phyloP scores from a whole-genome alignment of 345 rosid species.

The Turnera subulata region DNA sequence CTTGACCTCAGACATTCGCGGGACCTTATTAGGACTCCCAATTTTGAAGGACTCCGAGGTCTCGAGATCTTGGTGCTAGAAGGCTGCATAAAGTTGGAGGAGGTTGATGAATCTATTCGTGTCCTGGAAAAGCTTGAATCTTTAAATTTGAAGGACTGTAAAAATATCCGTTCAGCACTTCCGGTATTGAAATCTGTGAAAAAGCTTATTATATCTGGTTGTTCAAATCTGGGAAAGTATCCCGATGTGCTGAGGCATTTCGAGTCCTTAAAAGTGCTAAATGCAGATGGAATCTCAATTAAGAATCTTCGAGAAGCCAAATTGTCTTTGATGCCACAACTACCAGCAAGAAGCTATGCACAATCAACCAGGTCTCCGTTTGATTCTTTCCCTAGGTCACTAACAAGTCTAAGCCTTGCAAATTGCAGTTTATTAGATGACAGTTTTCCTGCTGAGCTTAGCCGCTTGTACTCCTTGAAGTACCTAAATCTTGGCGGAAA shows the following conservation, averaged over 20 bases:
- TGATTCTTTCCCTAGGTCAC: neutral
- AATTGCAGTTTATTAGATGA: no score
- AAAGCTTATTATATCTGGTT: neutral
- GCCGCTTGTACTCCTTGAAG: no score
- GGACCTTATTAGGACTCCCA: neutral
- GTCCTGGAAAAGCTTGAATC: neutral
- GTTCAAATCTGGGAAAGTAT: neutral
- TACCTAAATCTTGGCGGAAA: neutral
- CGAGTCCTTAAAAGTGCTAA: no score
- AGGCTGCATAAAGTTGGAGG: neutral
- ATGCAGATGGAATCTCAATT: no score
- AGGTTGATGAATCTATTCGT: conserved; percentile 3
- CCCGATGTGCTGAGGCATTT: neutral
- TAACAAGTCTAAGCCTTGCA: no score
- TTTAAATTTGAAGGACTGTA: no score
- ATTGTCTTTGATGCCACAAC: no score
- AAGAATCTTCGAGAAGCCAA: no score
- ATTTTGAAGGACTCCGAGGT: neutral
- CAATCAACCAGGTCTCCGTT: no score
- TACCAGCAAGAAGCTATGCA: no score
- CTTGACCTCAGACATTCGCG: neutral
- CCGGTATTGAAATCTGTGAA: neutral
- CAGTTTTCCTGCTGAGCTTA: no score
- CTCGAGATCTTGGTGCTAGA: conserved; percentile 1
- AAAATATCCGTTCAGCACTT: no score